Conservation (phyloP, 495 filamentous ascomycete species). For the Cryomyces minteri region DNA sequence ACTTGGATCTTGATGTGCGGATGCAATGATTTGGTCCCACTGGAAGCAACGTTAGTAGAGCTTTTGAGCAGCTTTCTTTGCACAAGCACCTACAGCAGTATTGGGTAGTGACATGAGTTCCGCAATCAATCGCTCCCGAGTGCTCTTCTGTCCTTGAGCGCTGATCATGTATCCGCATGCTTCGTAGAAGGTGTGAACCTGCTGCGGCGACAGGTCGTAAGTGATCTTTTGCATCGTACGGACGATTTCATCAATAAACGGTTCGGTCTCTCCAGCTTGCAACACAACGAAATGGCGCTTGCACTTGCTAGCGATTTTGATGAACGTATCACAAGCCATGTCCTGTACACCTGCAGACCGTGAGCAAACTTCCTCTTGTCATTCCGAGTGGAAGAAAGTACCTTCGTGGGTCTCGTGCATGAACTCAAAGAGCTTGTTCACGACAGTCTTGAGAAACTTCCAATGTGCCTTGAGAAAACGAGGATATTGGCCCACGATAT, state of each 20-base stretch:
- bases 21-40: conserved; percentile 84
- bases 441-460: conserved; percentile 99
- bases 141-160: conserved; percentile 80
- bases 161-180: conserved; percentile 99
- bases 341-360: conserved; percentile 67
- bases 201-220: conserved; percentile 81
- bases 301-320: conserved; percentile 98
- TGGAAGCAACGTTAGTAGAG: conserved; percentile 12
- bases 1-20: conserved; percentile 61
- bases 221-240: conserved; percentile 89
- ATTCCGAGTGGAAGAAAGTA: conserved; percentile 14
- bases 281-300: conserved; percentile 91
- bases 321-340: conserved; percentile 99
- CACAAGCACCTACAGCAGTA: conserved; percentile 33
- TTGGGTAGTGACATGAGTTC: conserved; percentile 93
- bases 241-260: conserved; percentile 98
- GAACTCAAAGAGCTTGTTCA: conserved; percentile 99
- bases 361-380: conserved; percentile 14
- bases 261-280: conserved; percentile 83
- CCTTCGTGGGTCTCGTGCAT: conserved; percentile 99
- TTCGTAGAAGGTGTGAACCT: conserved; percentile 98
- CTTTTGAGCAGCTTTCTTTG: neutral
- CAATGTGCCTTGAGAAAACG: conserved; percentile 97
- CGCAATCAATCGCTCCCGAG: conserved; percentile 76
- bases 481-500: conserved; percentile 97